Conservation (phyloP, 179 eudicot genomes). For the Beta macrorhiza region DNA sequence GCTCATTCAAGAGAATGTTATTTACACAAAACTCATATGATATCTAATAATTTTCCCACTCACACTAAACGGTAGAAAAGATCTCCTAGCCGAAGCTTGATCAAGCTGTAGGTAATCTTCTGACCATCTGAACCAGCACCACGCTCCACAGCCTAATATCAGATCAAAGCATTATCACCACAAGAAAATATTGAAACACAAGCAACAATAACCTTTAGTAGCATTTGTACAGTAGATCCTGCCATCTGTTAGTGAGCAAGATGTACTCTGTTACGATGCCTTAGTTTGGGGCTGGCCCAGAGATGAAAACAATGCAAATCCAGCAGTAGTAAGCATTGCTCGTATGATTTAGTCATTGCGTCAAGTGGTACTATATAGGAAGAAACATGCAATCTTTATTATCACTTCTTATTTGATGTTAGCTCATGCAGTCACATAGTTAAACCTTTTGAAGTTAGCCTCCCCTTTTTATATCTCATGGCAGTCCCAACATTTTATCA, state of each 20-base stretch:
- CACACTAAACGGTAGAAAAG: conserved; percentile 94
- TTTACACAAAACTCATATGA: not conserved
- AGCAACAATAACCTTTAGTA: not conserved
- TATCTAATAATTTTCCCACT: conserved; percentile 32
- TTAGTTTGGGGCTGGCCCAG: not conserved
- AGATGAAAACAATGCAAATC: not conserved
- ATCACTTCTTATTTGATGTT: not conserved
- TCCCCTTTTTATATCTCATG: not conserved
- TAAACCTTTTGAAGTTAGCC: not conserved
- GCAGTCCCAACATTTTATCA: not conserved
- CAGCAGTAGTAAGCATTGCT: not conserved
- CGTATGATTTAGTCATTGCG: not conserved
- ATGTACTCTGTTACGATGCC: not conserved
- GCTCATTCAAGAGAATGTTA: not conserved
- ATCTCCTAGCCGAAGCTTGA: conserved; percentile 90
- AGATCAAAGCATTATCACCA: conserved; percentile 1
- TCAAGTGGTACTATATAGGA: not conserved
- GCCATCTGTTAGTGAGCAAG: not conserved
- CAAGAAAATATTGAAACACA: not conserved
- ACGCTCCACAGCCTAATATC: conserved; percentile 85
- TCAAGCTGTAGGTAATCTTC: conserved; percentile 81
- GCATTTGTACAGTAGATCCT: not conserved
- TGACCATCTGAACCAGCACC: conserved; percentile 99
- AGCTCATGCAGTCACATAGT: not conserved
- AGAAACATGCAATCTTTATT: conserved; percentile 1